A percentile compares a stretch with the other conserved stretches of the same genome.
These are phyloP conservation scores for Rhynchospora tenuis DNA, from an alignment of 176 grass and related monocot species.

Conservation along the genomic window DNA sequence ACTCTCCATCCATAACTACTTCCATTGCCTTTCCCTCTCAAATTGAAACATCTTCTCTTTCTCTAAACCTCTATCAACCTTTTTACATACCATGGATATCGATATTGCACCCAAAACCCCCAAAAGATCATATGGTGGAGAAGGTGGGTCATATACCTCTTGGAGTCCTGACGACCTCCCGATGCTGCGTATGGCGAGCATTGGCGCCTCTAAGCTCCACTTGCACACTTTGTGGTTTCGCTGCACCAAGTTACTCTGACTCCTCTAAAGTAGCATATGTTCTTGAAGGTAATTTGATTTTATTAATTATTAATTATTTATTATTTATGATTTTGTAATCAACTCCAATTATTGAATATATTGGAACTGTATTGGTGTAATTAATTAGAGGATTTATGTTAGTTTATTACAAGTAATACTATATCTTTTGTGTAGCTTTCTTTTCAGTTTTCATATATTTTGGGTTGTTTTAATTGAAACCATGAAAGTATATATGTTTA, in stretches of 20 bases:
- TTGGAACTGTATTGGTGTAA: not conserved
- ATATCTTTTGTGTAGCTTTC: no score
- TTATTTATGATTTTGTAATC: not conserved
- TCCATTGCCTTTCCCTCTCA: no score
- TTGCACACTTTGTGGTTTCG: conserved; percentile 45
- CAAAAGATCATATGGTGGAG: conserved; percentile 47
- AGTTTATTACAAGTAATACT: not conserved
- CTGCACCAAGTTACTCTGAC: conserved; percentile 77
- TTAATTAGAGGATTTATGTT: no score
- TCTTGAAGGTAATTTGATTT: conserved; percentile 44
- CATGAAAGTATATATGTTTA: no score
- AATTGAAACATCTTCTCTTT: no score
- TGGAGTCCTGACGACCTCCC: conserved; percentile 63
- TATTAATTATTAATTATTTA: no score
- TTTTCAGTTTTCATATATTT: no score
- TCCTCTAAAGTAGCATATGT: conserved; percentile 87
- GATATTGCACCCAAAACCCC: conserved; percentile 58
- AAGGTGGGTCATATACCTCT: conserved; percentile 56
- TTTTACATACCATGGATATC: conserved; percentile 40
- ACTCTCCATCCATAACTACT: no score
- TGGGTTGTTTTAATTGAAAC: no score
- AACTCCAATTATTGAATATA: not conserved
- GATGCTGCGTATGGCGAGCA: conserved; percentile 64
- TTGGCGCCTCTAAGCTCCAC: conserved; percentile 67
- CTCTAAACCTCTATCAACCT: no score